Evolutionary conservation across 345 rosid genomes (phyloP).

Genomic region (Linum lewisii): DNA sequence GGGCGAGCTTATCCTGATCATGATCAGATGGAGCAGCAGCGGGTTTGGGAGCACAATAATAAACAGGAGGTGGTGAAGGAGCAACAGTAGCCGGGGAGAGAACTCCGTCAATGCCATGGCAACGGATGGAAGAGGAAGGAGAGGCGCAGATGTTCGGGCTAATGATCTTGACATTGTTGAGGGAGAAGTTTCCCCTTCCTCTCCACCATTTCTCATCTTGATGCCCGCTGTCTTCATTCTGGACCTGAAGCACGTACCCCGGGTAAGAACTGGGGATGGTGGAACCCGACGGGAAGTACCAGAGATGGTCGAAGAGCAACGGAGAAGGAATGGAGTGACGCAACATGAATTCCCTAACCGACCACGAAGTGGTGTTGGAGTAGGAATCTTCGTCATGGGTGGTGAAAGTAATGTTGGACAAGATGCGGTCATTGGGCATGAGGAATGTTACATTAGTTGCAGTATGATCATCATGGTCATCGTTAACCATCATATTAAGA

Average conservation of each 20-base stretch:
- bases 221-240: constrained; percentile 19
- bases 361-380: constrained; percentile 13
- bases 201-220: not conserved
- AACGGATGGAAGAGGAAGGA: constrained; percentile 47
- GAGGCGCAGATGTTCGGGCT: constrained; percentile 51
- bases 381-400: not conserved
- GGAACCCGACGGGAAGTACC: constrained; percentile 50
- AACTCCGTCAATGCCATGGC: constrained; percentile 69
- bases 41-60: constrained; percentile 5
- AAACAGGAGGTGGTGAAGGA: constrained; percentile 6
- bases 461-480: constrained; percentile 2
- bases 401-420: constrained; percentile 23
- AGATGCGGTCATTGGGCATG: constrained; percentile 56
- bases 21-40: not conserved
- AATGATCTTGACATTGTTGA: constrained; percentile 52
- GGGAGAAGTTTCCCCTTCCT: constrained; percentile 37
- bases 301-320: constrained; percentile 51
- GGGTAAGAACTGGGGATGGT: constrained; percentile 43
- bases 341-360: constrained; percentile 44
- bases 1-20: not conserved
- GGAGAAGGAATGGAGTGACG: constrained; percentile 70
- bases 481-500: constrained; percentile 44
- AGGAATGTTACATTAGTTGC: constrained; percentile 48
- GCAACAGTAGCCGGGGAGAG: constrained; percentile 12
- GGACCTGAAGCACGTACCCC: constrained; percentile 32